Evolutionary conservation across 257 asterid genomes (phyloP).

Genomic region (Plantago major): DNA sequence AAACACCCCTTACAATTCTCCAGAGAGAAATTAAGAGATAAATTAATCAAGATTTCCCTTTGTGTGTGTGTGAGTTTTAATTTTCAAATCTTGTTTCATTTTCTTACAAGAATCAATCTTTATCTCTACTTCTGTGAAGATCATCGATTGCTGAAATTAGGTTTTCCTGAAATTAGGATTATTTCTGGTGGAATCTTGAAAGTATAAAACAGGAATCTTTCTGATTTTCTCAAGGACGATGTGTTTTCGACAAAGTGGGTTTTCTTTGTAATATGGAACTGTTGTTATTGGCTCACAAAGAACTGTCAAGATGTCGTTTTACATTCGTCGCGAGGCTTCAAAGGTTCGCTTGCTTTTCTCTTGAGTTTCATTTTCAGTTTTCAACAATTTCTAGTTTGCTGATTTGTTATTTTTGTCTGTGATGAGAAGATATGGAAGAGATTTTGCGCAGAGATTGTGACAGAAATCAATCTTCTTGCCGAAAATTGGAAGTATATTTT

Average conservation of each 20-base stretch:
- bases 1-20: background rate
- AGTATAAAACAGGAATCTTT: background rate
- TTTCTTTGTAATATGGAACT: slow-evolving; percentile 48
- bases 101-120: slow-evolving; percentile 28
- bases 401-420: slow-evolving; percentile 5
- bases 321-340: slow-evolving; percentile 97
- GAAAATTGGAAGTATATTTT: slow-evolving; percentile 77
- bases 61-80: too few relatives aligned
- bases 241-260: too few relatives aligned
- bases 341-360: slow-evolving; percentile 48
- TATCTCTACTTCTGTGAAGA: slow-evolving; percentile 21
- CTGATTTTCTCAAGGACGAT: too few relatives aligned
- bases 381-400: slow-evolving; percentile 14
- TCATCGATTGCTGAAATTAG: slow-evolving; percentile 31
- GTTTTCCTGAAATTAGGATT: slow-evolving; percentile 12
- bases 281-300: slow-evolving; percentile 28
- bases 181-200: slow-evolving; percentile 24
- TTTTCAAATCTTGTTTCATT: too few relatives aligned
- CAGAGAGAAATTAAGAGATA: too few relatives aligned
- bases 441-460: slow-evolving; percentile 61
- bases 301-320: slow-evolving; percentile 72
- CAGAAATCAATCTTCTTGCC: slow-evolving; percentile 75
- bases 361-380: too few relatives aligned
- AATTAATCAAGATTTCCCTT: background rate
- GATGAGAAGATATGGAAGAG: slow-evolving; percentile 69